Base-by-base conservation (phyloP, 345 rosid genomes). In the Pugionium dolabratum region DNA sequence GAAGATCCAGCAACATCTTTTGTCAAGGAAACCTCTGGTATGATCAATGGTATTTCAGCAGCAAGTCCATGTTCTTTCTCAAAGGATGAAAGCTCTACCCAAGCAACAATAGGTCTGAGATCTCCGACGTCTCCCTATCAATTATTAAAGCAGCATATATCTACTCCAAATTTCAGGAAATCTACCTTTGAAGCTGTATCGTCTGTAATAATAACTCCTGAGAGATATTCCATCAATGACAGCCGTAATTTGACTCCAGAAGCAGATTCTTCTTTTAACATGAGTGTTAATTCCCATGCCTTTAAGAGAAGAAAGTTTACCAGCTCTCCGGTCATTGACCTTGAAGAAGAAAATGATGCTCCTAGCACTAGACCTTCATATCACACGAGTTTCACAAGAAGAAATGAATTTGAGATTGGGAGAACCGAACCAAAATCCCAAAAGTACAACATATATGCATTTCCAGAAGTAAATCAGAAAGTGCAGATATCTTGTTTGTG, bases 211-310 rank as follows among this genome's bases (percentile, higher is more conserved):
- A 71, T 75, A 61, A 87, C 82, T 71, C 87, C 92, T 2, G 75
- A 71, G 50, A 83, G 78, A 64, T 72, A 81, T 64, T 65, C 62
- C 34, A 29, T 64, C 48, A 69, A 60, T 10, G 70, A 65, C 55
- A 69, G 60, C 64, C 9, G 54, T 78, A 73, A 72, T 70, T 9
- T 62, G 75, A 73, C 54, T 54, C 66, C 70, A 46, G 89, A 82
- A 75, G 68, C 41, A 56, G 93, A 87, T 54, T 80, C 83, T 47
- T 65, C 89, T 74, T 62, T 72, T 62, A 77, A 77, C 78, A 50
- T 34, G 33, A 93, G 98, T 66, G 89, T 78, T 67, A 87, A 82
- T 77, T 93, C 95, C 59, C 88, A 75, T 63, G 70, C 73, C 59
- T 78, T 75, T 66, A 90, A 88, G 74, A 79, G 85, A 74, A 81